Conservation (phyloP, 2,329 filamentous ascomycete species). For the Fusarium dimerum region DNA sequence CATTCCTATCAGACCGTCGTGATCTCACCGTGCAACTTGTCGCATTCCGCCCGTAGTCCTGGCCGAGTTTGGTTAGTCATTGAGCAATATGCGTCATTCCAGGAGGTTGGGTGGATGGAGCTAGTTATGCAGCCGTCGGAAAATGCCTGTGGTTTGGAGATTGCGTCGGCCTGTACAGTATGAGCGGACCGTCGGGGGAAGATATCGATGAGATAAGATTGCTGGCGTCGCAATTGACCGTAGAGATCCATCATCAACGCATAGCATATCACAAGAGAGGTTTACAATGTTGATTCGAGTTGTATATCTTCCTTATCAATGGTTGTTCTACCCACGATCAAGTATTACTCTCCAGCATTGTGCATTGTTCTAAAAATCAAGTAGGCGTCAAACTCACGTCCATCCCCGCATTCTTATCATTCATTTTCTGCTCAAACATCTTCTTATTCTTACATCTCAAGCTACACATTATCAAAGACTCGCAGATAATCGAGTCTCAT, state of each 20-base stretch:
- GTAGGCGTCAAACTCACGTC: too few species aligned
- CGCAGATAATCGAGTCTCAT: too few species aligned
- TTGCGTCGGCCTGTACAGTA: not conserved
- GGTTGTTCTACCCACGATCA: too few species aligned
- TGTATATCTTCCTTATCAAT: too few species aligned
- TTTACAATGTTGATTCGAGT: too few species aligned
- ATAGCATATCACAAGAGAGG: too few species aligned
- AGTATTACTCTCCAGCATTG: too few species aligned
- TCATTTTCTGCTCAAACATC: not conserved
- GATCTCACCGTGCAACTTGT: not conserved
- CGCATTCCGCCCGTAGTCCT: not conserved
- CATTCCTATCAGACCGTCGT: not conserved
- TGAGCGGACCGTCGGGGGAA: not conserved
- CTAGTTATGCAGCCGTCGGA: slow-evolving; percentile 1
- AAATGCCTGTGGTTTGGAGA: not conserved
- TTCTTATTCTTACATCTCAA: not conserved
- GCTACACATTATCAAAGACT: not conserved
- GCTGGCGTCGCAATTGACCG: not conserved
- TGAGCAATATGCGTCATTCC: not conserved
- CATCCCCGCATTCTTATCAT: too few species aligned
- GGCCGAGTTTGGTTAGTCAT: not conserved
- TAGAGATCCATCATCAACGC: not conserved
- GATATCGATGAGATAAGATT: not conserved
- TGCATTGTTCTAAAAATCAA: too few species aligned
- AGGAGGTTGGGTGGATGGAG: too few species aligned